Evolutionary conservation across 768 basidiomycete genomes (phyloP).

Genomic region (Cyathus striatus): DNA sequence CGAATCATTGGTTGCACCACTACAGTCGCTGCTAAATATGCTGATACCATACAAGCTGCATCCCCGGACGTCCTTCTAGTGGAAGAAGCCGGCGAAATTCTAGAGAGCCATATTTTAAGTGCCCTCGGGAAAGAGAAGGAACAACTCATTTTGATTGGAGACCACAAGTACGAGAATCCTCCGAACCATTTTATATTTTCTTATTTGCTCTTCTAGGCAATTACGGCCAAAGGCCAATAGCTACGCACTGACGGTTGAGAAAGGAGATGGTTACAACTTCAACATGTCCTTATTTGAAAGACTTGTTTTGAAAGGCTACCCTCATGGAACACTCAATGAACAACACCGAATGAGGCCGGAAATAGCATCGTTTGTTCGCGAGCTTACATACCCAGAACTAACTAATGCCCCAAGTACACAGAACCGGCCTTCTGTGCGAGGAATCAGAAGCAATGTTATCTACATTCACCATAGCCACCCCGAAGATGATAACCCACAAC

Average conservation of each 20-base stretch:
- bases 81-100: constrained; percentile 70
- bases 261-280: constrained; percentile 60
- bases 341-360: constrained; percentile 78
- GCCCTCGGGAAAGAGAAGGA: constrained; percentile 40
- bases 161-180: constrained; percentile 52
- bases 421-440: constrained; percentile 46
- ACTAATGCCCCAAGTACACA: constrained; percentile 46
- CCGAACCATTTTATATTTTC: neutral
- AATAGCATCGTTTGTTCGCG: constrained; percentile 56
- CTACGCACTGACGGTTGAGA: constrained; percentile 62
- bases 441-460: constrained; percentile 51
- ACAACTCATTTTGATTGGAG: constrained; percentile 65
- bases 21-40: constrained; percentile 62
- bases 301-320: constrained; percentile 55
- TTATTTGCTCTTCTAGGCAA: constrained; percentile 36
- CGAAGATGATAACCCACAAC: constrained; percentile 40
- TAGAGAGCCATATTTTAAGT: constrained; percentile 63
- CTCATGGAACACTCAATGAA: constrained; percentile 46
- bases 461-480: constrained; percentile 54
- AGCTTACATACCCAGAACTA: constrained; percentile 62
- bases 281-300: constrained; percentile 69
- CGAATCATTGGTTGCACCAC: constrained; percentile 66
- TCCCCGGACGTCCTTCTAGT: constrained; percentile 53
- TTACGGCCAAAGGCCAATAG: constrained; percentile 69
- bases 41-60: constrained; percentile 36